These are phyloP conservation scores for Trichoderma erinaceum DNA, from an alignment of 495 filamentous ascomycete genomes.

Conservation along the genomic window DNA sequence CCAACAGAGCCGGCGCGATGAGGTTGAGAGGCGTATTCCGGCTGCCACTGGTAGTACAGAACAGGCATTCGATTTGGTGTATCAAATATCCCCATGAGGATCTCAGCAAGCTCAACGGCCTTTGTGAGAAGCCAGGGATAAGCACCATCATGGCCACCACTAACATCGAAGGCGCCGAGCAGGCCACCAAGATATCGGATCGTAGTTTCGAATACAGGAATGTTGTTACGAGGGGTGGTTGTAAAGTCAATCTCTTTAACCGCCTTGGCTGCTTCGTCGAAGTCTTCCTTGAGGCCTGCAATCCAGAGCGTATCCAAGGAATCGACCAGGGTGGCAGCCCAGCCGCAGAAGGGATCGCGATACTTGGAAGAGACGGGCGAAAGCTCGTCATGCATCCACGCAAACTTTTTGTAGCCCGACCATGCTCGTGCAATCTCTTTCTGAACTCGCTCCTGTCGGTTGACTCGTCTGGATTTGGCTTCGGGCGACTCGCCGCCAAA, in stretches of 20 bases:
- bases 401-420: conserved; percentile 74
- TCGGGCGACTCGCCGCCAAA: conserved; percentile 58
- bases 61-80: conserved; percentile 95
- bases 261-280: conserved; percentile 72
- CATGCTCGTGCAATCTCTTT: conserved; percentile 72
- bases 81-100: conserved; percentile 89
- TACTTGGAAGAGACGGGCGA: conserved; percentile 57
- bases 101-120: conserved; percentile 78
- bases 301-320: conserved; percentile 94
- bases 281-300: conserved; percentile 85
- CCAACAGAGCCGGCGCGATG: conserved; percentile 60
- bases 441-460: conserved; percentile 63
- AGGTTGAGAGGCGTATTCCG: conserved; percentile 55
- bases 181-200: conserved; percentile 85
- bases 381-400: conserved; percentile 83
- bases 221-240: conserved; percentile 53
- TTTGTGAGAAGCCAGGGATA: conserved; percentile 73
- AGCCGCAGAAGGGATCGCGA: conserved; percentile 80
- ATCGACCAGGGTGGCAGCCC: conserved; percentile 93
- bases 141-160: conserved; percentile 43
- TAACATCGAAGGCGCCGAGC: conserved; percentile 76
- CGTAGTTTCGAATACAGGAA: conserved; percentile 82
- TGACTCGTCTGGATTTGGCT: conserved; percentile 55
- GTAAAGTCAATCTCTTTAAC: conserved; percentile 87
- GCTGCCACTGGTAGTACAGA: conserved; percentile 80